Evolutionary conservation across 2,329 filamentous ascomycete species (phyloP), one percentile per base, ranked within the genome.

Genomic region (Beauveria scarabaeidicola): DNA sequence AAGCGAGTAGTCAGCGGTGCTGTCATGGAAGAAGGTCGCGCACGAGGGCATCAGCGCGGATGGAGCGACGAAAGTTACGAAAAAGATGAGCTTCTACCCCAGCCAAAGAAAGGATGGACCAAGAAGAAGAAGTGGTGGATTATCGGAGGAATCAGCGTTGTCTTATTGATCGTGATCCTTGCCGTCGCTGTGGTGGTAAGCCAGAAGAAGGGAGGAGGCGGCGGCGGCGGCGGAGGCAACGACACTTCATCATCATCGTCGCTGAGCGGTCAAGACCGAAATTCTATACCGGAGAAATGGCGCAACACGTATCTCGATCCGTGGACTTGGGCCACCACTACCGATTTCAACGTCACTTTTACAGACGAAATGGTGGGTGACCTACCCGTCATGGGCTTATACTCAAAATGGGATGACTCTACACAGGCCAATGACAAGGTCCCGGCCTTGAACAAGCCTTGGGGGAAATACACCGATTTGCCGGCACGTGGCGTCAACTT

Each of bases 341-440:
- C 80, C 0, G 91, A 92, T 68, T 96, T 97, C 77, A 99, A 99
- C 70, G 82, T 93, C 62, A 97, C 94, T 0, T 99, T 95, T 70
- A 99, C 94, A 0, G 84, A 87, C 62, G 82, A 85, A 53, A 91
- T 85, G 15, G 87, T 97, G 0, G 94, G 94, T 21, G 89, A 87
- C 3, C 79, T 99, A n/a, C 87, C 91, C 0, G 73, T 97, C 61
- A 97, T 97, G 86, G 94, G 94, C 0, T 80, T 99, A 25, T 88
- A 89, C 69, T 85, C 85, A 0, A 80, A 84, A 1, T 99, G 91
- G 90, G 88, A 97, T 70, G 92, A 99, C 73, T 89, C 87, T 25
- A 78, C 83, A 2, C 78, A 80, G 64, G 86, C 92, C 13, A 97
- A 97, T 70, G 78, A 84, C 19, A 85, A 91, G 36, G 91, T 95